Base-by-base conservation (phyloP, 1,139 yeast species). In the Hanseniaspora uvarum region DNA sequence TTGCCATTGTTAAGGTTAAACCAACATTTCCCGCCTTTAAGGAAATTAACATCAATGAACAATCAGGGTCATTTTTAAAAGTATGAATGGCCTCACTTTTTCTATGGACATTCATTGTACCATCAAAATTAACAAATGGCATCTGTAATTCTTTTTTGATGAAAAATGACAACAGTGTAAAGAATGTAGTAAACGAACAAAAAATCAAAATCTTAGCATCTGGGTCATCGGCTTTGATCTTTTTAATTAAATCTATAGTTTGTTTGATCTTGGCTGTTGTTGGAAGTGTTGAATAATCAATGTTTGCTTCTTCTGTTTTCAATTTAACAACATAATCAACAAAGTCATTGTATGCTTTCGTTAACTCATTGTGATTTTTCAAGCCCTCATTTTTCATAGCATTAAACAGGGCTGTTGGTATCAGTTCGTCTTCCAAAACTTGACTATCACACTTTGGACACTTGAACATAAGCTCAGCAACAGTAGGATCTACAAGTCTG, bases 11-110 rank as follows among this genome's bases (percentile, higher is more conserved):
- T 59, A 89, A 73, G 0, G 96, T 89, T 58, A 89, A 73, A 6
- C 97, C 97, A 14, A 88, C 92, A 65, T 86, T 88, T 61, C 97
- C 97, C 1, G 96, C 95, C 63, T 83, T 83, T 63, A 89, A 75
- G 0, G 95, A 86, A 26, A 87, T 74, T 51, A 89, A 71, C 64
- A 89, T 68, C 11, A 89, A 76, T 49, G 73, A 72, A 33, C 72
- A 68, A 2, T 69, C 66, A 1, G 75, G 69, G 44, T 78, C 75
- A 56, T 78, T 78, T 65, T 82, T 83, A 63, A 89, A 88, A 49
- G 72, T 69, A 55, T 75, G 75, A 44, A 89, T 79, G 0, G 80
- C 75, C 5, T 72, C 72, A 62, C 85, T 80, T 61, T 94, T 82
- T 19, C 72, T 73, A 36, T 75, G 78, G 1, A 86, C 74, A 56